Evolutionary conservation across 495 filamentous ascomycete genomes (phyloP), one percentile per base, ranked within the genome.

Genomic region (Penicillium robsamsonii): DNA sequence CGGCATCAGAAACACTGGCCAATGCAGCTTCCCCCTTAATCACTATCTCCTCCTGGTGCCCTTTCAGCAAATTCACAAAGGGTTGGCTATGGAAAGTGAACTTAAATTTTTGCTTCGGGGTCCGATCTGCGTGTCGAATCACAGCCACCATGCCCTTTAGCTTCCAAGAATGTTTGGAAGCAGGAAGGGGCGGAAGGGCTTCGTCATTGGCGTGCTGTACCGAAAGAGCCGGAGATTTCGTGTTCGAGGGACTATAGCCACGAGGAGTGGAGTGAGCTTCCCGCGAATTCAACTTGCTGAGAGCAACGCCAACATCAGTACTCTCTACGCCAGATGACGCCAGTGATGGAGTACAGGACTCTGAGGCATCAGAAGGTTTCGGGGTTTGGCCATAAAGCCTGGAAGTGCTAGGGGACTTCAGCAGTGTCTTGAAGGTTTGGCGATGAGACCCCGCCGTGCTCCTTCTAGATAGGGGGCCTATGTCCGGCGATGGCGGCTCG

Each of bases 91-190:
- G 95, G 64, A 98, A 98, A 0, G 94, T 98, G 67, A 97, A 97
- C 65, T 98, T 98, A 76, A 96, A 96, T 65, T 98, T 98, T 62
- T 98, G 94, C 70, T 98, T 98, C 6, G 94, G 94, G 11, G 94
- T 98, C 38, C 94, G 87, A 73, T 98, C 94, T 3, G 95, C 94
- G 68, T 98, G 94, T 24, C 94, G 83, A 47, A 98, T 87, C 11
- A 97, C 95, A 18, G 93, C 91, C 7, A 98, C 94, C 79, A 97
- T 91, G n/a, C 94, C 94, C 70, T 97, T 98, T 57, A 98, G 73
- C 68, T 96, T 96, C 94, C 94, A 98, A 29, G 92, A 87, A 60
- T 96, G 92, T 64, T 97, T 96, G 0, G 91, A 91, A 7, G 91
- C 91, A 12, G 92, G 92, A 3, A 90, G 89, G 5, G 89, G 88